Conservation (phyloP, 2,329 filamentous ascomycete genomes). For the Coniosporium tulheliwenetii region DNA sequence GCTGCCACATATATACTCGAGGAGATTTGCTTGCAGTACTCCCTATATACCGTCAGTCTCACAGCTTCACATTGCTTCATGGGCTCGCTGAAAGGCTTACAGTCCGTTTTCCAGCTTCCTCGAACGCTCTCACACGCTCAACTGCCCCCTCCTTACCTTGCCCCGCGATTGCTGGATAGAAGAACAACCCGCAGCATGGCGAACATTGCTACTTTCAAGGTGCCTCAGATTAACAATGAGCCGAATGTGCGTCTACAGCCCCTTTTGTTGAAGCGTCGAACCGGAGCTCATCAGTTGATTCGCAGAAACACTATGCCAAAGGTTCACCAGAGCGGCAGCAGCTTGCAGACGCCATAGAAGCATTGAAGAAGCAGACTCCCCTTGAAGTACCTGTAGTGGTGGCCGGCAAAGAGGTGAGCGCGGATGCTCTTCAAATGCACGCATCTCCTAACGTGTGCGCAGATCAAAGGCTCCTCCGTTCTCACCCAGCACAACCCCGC, state of each 20-base stretch:
- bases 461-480: constrained; percentile 52
- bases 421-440: background rate
- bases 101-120: constrained; percentile 14
- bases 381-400: constrained; percentile 72
- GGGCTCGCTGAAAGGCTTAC: constrained; percentile 16
- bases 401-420: constrained; percentile 58
- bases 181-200: constrained; percentile 15
- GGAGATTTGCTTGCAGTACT: too few species aligned
- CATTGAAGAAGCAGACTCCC: constrained; percentile 51
- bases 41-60: too few species aligned
- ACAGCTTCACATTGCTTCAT: constrained; percentile 5
- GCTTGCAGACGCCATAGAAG: constrained; percentile 57
- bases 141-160: constrained; percentile 7
- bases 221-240: constrained; percentile 78
- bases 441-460: constrained; percentile 8
- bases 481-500: constrained; percentile 69
- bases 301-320: constrained; percentile 75
- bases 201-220: constrained; percentile 70
- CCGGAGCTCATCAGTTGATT: constrained; percentile 3
- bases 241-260: constrained; percentile 55
- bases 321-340: constrained; percentile 65
- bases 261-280: background rate
- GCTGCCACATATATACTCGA: too few species aligned
- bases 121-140: constrained; percentile 12
- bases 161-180: background rate